Evolutionary conservation across 2,329 filamentous ascomycete genomes (phyloP).

Genomic region (Epichloe glyceriae): DNA sequence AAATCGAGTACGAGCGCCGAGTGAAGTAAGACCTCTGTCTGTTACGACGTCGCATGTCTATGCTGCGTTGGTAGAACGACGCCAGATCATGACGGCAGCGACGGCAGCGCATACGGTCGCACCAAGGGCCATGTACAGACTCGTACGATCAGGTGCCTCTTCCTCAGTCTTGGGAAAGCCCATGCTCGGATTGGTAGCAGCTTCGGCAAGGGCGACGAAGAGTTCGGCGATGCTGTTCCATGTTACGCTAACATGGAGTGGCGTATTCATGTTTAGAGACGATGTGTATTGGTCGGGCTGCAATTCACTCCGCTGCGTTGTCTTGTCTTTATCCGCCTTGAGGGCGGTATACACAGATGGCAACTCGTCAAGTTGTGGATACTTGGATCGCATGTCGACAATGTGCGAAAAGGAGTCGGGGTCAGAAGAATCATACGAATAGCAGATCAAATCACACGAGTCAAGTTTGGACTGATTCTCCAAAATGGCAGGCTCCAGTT

Average conservation of each 20-base stretch:
- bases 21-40: background rate
- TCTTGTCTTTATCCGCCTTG: conserved; percentile 92
- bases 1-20: background rate
- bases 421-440: conserved; percentile 92
- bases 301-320: conserved; percentile 80
- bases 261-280: conserved; percentile 73
- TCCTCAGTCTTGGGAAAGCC: conserved; percentile 87
- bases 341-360: conserved; percentile 85
- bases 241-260: conserved; percentile 85
- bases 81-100: conserved; percentile 54
- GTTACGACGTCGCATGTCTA: conserved; percentile 9
- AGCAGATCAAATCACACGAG: conserved; percentile 86
- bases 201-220: conserved; percentile 83
- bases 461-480: conserved; percentile 86
- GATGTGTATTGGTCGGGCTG: conserved; percentile 90
- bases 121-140: conserved; percentile 73
- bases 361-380: conserved; percentile 75
- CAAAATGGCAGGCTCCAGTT: conserved; percentile 86
- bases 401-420: conserved; percentile 93
- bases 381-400: conserved; percentile 62
- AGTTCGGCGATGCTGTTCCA: conserved; percentile 92
- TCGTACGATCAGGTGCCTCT: conserved; percentile 69
- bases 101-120: conserved; percentile 53
- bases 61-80: conserved; percentile 37
- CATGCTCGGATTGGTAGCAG: conserved; percentile 76